These are phyloP conservation scores for Phialophora chinensis DNA, from an alignment of 2,329 filamentous ascomycete genomes.

Conservation along the genomic window DNA sequence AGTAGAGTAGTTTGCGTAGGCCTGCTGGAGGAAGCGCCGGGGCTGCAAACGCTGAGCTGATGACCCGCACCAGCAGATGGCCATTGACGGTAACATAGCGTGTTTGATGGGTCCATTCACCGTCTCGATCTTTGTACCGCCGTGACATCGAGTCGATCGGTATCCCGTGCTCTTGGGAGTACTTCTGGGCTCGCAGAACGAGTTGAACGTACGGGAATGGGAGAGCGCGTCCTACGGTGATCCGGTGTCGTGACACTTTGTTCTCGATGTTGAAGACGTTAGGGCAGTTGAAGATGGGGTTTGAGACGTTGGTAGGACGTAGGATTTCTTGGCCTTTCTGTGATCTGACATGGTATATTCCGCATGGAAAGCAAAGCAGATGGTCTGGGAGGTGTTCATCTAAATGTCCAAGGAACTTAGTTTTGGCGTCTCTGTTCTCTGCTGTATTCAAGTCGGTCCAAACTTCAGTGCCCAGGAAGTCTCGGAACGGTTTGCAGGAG, in stretches of 20 bases:
- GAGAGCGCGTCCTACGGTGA: slow-evolving; percentile 61
- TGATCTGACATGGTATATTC: slow-evolving; percentile 60
- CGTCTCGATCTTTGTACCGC: slow-evolving; percentile 57
- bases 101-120: slow-evolving; percentile 61
- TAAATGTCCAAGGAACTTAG: slow-evolving; percentile 59
- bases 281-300: slow-evolving; percentile 64
- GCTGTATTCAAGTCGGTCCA: slow-evolving; percentile 46
- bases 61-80: slow-evolving; percentile 64
- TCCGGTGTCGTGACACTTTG: slow-evolving; percentile 57
- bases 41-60: slow-evolving; percentile 60
- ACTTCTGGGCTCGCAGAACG: slow-evolving; percentile 57
- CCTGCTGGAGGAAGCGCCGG: slow-evolving; percentile 58
- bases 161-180: slow-evolving; percentile 57
- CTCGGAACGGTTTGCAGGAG: slow-evolving; percentile 55
- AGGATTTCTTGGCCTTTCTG: slow-evolving; percentile 60
- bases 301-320: slow-evolving; percentile 59
- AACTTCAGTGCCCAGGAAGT: slow-evolving; percentile 50
- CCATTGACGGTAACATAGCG: slow-evolving; percentile 61
- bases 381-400: slow-evolving; percentile 61
- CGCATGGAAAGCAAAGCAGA: slow-evolving; percentile 65
- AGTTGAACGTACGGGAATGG: slow-evolving; percentile 66
- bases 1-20: slow-evolving; percentile 64
- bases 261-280: slow-evolving; percentile 57
- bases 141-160: slow-evolving; percentile 54
- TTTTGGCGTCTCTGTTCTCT: slow-evolving; percentile 53